Conservation (phyloP, 495 filamentous ascomycete species). For the Penicillium waksmanii region DNA sequence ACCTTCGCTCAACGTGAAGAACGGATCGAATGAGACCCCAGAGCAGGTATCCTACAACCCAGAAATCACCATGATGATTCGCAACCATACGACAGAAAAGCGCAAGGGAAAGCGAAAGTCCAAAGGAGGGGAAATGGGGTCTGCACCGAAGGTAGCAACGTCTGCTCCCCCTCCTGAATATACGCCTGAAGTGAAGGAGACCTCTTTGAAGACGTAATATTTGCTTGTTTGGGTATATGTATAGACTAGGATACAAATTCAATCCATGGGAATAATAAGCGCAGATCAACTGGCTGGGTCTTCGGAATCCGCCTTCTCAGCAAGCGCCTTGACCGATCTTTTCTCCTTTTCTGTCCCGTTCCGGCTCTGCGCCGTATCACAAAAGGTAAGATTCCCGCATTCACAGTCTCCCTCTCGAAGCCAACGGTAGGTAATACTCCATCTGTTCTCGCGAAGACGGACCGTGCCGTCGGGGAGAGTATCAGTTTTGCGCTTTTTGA, state of each 20-base stretch:
- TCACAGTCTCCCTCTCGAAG: slow-evolving; percentile 41
- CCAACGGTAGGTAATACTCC: slow-evolving; percentile 51
- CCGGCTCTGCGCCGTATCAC: slow-evolving; percentile 42
- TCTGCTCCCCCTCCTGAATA: slow-evolving; percentile 2
- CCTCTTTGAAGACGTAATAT: too few species aligned
- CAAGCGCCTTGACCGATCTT: slow-evolving; percentile 34
- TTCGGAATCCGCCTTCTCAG: slow-evolving; percentile 12
- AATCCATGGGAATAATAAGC: neutral
- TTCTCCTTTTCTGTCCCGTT: slow-evolving; percentile 44
- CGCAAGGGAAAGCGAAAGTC: neutral
- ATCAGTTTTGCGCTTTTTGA: slow-evolving; percentile 47
- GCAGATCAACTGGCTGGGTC: neutral
- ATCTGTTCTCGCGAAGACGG: slow-evolving; percentile 34
- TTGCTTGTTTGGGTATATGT: slow-evolving; percentile 3
- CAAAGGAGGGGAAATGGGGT: neutral
- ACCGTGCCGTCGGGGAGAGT: slow-evolving; percentile 35
- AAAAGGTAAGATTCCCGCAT: slow-evolving; percentile 42
- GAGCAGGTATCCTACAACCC: slow-evolving; percentile 6
- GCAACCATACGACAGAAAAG: slow-evolving; percentile 8
- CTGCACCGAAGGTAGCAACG: neutral
- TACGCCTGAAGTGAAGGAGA: neutral
- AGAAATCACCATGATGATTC: slow-evolving; percentile 11
- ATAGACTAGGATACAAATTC: slow-evolving; percentile 4
- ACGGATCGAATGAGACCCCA: slow-evolving; percentile 1
- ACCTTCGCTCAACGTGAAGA: slow-evolving; percentile 4